phyloP scores from a whole-genome alignment of 208 protist genomes.

The Trypanosoma platydactyli region DNA sequence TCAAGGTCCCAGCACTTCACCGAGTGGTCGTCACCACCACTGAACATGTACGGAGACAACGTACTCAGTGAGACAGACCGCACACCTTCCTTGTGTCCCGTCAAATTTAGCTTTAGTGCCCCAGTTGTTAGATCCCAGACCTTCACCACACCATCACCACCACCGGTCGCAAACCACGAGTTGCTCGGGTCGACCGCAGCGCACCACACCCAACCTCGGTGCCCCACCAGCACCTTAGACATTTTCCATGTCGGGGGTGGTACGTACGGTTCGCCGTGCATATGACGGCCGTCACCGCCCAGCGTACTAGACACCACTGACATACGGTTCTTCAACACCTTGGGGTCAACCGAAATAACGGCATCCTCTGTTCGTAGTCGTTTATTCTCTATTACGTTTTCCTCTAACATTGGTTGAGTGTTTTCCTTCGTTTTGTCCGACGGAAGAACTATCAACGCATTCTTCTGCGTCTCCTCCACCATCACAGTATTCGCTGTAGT shows the following conservation, averaged over 20 bases:
- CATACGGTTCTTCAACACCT: constrained; percentile 51
- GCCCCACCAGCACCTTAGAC: constrained; percentile 87
- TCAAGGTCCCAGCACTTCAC: constrained; percentile 99
- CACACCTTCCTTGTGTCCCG: constrained; percentile 96
- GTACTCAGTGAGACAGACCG: constrained; percentile 88
- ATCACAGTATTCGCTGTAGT: not conserved
- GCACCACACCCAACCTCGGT: constrained; percentile 96
- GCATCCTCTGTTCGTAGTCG: constrained; percentile 28
- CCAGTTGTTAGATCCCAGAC: constrained; percentile 98
- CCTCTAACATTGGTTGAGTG: not conserved
- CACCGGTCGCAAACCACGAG: constrained; percentile 98
- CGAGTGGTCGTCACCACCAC: constrained; percentile 97
- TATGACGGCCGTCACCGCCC: not conserved
- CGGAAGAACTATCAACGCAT: constrained; percentile 22
- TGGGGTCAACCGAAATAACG: constrained; percentile 56
- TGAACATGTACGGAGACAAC: constrained; percentile 98
- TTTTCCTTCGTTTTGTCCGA: not conserved
- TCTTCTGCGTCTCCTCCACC: not conserved
- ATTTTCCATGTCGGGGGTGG: constrained; percentile 93
- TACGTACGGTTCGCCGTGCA: constrained; percentile 29
- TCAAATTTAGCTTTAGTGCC: constrained; percentile 97
- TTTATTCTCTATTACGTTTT: constrained; percentile 23
- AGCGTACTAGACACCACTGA: constrained; percentile 31
- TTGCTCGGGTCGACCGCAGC: constrained; percentile 98
- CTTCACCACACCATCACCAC: constrained; percentile 98